A percentile compares a stretch with the other conserved stretches of the same genome.
phyloP scores from a whole-genome alignment of 2,329 filamentous ascomycete species.

The Aspergillus fructus region DNA sequence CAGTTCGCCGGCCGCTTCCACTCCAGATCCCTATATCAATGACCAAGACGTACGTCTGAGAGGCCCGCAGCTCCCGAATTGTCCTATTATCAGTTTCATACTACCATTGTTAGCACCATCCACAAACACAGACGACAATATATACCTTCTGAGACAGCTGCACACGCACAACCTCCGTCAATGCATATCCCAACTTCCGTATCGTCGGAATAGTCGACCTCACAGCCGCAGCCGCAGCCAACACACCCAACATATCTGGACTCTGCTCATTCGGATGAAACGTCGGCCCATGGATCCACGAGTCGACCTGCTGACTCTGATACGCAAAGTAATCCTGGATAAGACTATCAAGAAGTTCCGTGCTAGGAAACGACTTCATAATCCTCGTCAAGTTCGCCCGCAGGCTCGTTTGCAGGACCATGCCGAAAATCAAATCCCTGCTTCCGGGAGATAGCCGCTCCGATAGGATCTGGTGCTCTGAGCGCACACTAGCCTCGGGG shows the following conservation, averaged over 20 bases:
- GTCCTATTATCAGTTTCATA: constrained; percentile 44
- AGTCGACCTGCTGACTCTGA: constrained; percentile 33
- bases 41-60: constrained; percentile 52
- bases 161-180: constrained; percentile 41
- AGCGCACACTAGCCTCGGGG: constrained; percentile 15
- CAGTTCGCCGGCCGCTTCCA: constrained; percentile 59
- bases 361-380: constrained; percentile 44
- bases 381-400: constrained; percentile 54
- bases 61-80: constrained; percentile 54
- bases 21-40: constrained; percentile 59
- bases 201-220: constrained; percentile 39
- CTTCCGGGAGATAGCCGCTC: constrained; percentile 31
- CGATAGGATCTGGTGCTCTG: constrained; percentile 21
- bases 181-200: constrained; percentile 42
- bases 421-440: constrained; percentile 63
- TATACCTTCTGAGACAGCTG: constrained; percentile 59
- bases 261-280: constrained; percentile 38
- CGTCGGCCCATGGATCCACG: constrained; percentile 44
- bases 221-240: constrained; percentile 40
- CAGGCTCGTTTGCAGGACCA: constrained; percentile 60
- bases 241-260: constrained; percentile 38
- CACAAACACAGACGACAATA: constrained; percentile 39
- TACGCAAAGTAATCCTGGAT: constrained; percentile 40
- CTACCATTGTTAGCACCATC: constrained; percentile 6
- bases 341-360: constrained; percentile 40